Evolutionary conservation across 1,284 basidiomycete species (phyloP).

Genomic region (Kwoniella shivajii): DNA sequence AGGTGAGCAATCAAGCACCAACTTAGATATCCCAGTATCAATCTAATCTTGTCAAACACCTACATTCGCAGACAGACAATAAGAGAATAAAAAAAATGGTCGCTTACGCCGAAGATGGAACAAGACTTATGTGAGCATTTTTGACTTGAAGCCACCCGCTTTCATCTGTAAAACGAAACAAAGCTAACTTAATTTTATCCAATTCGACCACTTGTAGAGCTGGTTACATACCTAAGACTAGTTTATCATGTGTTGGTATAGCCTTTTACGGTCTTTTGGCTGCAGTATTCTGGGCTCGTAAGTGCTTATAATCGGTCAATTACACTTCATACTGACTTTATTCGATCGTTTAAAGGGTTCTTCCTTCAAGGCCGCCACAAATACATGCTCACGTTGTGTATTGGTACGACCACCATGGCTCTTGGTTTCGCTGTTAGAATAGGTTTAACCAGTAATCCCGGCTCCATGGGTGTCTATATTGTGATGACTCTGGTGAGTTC

Average conservation of each 20-base stretch:
- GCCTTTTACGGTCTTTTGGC: conserved; percentile 19
- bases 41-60: too few species aligned
- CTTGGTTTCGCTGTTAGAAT: conserved; percentile 50
- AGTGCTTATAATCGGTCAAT: conserved; percentile 10
- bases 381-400: conserved; percentile 33
- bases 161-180: background rate
- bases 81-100: background rate
- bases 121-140: background rate
- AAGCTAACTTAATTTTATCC: background rate
- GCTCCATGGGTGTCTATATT: conserved; percentile 58
- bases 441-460: conserved; percentile 48
- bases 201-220: conserved; percentile 15
- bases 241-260: conserved; percentile 19
- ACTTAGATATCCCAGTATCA: too few species aligned
- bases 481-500: conserved; percentile 60
- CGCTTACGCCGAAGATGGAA: background rate
- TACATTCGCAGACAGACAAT: too few species aligned
- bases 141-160: background rate
- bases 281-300: conserved; percentile 20
- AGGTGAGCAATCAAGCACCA: too few species aligned
- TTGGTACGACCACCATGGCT: conserved; percentile 42
- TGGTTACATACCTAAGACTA: conserved; percentile 28
- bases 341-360: conserved; percentile 16
- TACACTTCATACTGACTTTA: too few species aligned
- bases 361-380: conserved; percentile 18